Base-by-base conservation (phyloP, 441 rosid species). In the Croton laevigatus region DNA sequence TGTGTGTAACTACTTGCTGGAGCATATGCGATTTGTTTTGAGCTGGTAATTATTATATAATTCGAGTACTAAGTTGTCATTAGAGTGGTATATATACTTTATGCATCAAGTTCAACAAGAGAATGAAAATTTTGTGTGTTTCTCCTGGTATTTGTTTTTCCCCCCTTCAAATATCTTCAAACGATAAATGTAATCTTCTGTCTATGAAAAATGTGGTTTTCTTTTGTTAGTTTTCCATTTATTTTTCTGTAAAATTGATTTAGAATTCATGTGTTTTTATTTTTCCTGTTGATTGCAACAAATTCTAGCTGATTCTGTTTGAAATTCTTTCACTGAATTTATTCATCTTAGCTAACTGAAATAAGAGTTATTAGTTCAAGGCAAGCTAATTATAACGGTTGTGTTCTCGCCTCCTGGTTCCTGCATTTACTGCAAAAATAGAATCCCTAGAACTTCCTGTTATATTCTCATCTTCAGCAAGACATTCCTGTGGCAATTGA, bases 401-500 rank as follows among this genome's bases (percentile, higher is more conserved):
- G 23, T 48, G 34, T 62, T 65, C 37, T 27, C 32, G 1, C 32
- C 32, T 27, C 32, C 9, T 45, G 63, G 45, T 66, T 42, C 14
- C 7, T 42, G 32, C 9, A 42, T 55, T 42, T 54, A 62, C 8
- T 54, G 22, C 38, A 58, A 34, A n/a, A 37, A 58, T 44, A 54
- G 42, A 23, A 23, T 19, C 36, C 27, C 55, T 19, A n/a, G 0
- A 16, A 58, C 23, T 54, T 68, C 52, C 53, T 32, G 5, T 22
- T 42, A 20, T 40, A 49, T 36, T 65, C 0, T 48, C 65, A 52
- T 57, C 66, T 65, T 44, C 42, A n/a, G 51, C 55, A 36, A 48
- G 62, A 46, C 45, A 44, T n/a, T 37, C 58, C 38, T 38, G 59
- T 40, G 52, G 65, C 23, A 42, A 53, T 54, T 59, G 46, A 11